Conservation (phyloP, 768 basidiomycete genomes). For the Amanita fuliginea region DNA sequence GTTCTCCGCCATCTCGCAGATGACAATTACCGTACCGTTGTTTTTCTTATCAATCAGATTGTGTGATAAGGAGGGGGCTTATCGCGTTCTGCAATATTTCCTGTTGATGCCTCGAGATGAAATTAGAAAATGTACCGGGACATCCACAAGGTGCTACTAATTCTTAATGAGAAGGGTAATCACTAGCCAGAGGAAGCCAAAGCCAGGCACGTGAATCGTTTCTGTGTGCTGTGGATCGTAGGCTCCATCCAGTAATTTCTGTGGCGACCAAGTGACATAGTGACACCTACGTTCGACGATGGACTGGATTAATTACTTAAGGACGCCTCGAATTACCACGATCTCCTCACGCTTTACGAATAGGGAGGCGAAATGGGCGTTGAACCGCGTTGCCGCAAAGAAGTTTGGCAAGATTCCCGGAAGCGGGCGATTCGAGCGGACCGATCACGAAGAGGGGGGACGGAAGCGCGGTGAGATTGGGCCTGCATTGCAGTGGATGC, state of each 20-base stretch:
- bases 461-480: too few species aligned
- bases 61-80: conserved; percentile 75
- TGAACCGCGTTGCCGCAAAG: conserved; percentile 42
- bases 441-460: background rate
- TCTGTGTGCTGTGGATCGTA: conserved; percentile 49
- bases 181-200: conserved; percentile 75
- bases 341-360: conserved; percentile 48
- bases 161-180: conserved; percentile 92
- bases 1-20: too few species aligned
- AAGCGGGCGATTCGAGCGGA: background rate
- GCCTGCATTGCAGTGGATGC: too few species aligned
- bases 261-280: conserved; percentile 74
- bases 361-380: conserved; percentile 58
- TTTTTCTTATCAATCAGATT: conserved; percentile 32
- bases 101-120: conserved; percentile 52
- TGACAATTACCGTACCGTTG: too few species aligned
- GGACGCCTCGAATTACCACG: conserved; percentile 49
- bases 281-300: too few species aligned
- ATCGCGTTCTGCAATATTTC: conserved; percentile 51
- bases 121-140: conserved; percentile 45
- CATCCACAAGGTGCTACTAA: conserved; percentile 63
- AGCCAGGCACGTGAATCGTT: conserved; percentile 76
- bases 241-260: conserved; percentile 84
- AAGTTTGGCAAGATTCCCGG: conserved; percentile 16
- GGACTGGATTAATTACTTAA: conserved; percentile 17